Evolutionary conservation across 495 filamentous ascomycete genomes (phyloP).

Genomic region (Aspergillus bridgeri): DNA sequence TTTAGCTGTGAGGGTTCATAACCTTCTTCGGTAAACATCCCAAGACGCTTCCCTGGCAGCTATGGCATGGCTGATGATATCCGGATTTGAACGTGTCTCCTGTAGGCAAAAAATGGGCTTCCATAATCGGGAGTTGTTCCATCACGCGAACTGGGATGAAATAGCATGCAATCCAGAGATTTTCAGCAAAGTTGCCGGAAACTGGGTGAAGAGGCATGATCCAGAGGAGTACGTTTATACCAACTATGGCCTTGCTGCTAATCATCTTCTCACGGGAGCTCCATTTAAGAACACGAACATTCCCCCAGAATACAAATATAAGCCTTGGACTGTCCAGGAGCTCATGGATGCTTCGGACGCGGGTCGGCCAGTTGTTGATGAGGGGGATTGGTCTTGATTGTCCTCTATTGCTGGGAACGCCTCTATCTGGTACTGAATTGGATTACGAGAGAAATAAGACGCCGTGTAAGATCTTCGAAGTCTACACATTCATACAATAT

Average conservation of each 20-base stretch:
- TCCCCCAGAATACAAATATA: conserved; percentile 42
- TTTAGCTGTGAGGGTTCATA: conserved; percentile 45
- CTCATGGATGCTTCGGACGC: conserved; percentile 37
- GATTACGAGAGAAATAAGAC: too few species aligned
- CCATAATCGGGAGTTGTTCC: conserved; percentile 52
- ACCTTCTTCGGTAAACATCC: conserved; percentile 15
- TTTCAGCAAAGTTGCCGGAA: conserved; percentile 52
- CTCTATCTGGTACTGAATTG: too few species aligned
- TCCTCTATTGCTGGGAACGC: too few species aligned
- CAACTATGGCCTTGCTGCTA: conserved; percentile 44
- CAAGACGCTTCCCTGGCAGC: too few species aligned
- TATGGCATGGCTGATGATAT: background rate
- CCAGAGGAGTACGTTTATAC: conserved; percentile 57
- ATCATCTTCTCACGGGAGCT: conserved; percentile 34
- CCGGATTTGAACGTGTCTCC: conserved; percentile 50
- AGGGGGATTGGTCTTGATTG: conserved; percentile 11
- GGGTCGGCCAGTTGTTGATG: conserved; percentile 25
- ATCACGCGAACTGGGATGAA: conserved; percentile 56
- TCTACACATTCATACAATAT: too few species aligned
- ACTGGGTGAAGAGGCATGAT: conserved; percentile 61
- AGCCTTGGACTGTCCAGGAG: conserved; percentile 45
- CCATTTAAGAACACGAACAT: conserved; percentile 35
- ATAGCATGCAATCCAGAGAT: conserved; percentile 56
- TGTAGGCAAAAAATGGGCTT: conserved; percentile 56
- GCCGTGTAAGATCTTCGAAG: too few species aligned